Base-by-base conservation (phyloP, 768 basidiomycete genomes). In the Mycena kentingensis region DNA sequence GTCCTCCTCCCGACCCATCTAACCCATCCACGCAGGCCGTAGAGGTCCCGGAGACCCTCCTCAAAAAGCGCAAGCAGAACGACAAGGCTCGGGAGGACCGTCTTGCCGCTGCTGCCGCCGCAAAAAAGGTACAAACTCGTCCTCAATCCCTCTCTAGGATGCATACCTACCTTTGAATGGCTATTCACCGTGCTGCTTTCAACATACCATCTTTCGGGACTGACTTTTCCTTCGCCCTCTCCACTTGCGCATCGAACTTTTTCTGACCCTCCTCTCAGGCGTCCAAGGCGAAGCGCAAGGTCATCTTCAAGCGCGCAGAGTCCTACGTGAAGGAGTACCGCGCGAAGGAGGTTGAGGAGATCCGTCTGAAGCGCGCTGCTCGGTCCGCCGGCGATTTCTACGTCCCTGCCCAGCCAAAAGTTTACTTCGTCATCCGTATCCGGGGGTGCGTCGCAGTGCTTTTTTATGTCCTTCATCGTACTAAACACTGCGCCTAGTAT, bases 261-360 rank as follows among this genome's bases (percentile, higher is more conserved):
- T 55, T 24, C 28, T 46, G 57, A 52, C 13, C 58, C 59, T 44
- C 27, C 39, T 37, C 54, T 49, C 67, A 98, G 95, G 88, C 87
- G 41, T 77, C 84, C 65, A 89, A 88, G 70, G 87, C 91, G 54
- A 95, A 96, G 81, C 88, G 97, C 76, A 90, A 88, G 74, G 87
- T 97, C 71, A 85, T 98, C 78, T 98, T 98, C 88, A 98, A 98
- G 87, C 91, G 97, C 57, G 97, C 97, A 31, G 96, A 98, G 76
- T 75, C 88, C 54, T 98, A 97, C 73, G 94, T 98, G 62, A 96
- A 98, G 82, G 96, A 98, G 78, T 98, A 98, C 74, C 75, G 90
- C 49, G 58, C 79, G 57, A 87, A 87, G 77, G 97, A 99, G 84
- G 85, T 83, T 78, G 97, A 98, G 77, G 93, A 98, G 78, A 84